Conservation (phyloP, 78 protist species). For the Planoprotostelium fungivorum region DNA sequence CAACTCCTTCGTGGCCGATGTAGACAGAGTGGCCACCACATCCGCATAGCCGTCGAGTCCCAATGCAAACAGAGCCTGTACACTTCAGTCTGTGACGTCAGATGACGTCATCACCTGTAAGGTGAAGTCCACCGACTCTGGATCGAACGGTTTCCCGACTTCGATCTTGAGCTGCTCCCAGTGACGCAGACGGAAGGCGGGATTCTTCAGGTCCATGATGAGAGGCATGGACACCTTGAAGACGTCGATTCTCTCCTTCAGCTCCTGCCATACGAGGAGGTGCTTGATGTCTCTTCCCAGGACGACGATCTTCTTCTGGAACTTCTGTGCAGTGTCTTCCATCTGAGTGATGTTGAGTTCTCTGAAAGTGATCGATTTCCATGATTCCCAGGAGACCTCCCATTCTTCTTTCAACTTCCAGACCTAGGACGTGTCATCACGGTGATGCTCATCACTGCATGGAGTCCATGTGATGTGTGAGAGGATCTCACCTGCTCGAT, state of each 20-base stretch:
- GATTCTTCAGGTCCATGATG: conserved; percentile 75
- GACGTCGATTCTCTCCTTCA: conserved; percentile 20
- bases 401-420: conserved; percentile 67
- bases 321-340: conserved; percentile 43
- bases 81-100: conserved; percentile 45
- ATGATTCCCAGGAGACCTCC: conserved; percentile 9
- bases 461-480: conserved; percentile 62
- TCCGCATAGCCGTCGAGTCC: conserved; percentile 64
- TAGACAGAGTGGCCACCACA: conserved; percentile 25
- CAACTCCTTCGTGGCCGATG: conserved; percentile 93
- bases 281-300: conserved; percentile 72
- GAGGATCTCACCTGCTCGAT: conserved; percentile 71
- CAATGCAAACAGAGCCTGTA: conserved; percentile 72
- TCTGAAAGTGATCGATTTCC: conserved; percentile 32
- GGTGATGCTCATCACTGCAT: conserved; percentile 9
- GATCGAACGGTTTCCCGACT: conserved; percentile 48
- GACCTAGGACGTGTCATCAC: no score
- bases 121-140: conserved; percentile 73
- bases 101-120: conserved; percentile 69
- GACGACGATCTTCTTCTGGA: conserved; percentile 34
- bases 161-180: conserved; percentile 72
- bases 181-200: conserved; percentile 83
- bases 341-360: conserved; percentile 18
- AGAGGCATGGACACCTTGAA: conserved; percentile 55
- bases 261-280: conserved; percentile 76